phyloP scores from a whole-genome alignment of 169 alveolate species.

The Toxoplasma gondii region DNA sequence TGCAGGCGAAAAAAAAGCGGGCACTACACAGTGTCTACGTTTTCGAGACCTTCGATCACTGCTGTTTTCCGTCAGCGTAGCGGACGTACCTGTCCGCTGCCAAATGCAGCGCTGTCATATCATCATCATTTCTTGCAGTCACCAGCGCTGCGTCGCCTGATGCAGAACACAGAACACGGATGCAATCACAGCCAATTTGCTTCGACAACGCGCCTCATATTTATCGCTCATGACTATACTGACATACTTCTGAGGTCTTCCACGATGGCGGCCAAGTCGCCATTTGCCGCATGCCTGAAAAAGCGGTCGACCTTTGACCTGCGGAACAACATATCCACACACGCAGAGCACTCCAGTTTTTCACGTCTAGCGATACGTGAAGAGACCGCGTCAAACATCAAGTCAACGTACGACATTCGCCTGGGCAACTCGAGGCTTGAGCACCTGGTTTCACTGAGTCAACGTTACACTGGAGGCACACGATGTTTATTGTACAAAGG shows the following conservation, averaged over 20 bases:
- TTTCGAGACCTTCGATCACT: neutral
- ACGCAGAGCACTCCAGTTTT: neutral
- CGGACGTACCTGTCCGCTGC: slow-evolving; percentile 60
- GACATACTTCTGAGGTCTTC: neutral
- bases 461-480: too few species aligned
- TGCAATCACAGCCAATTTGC: neutral
- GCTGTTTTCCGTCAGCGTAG: neutral
- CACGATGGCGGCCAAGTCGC: neutral
- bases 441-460: too few species aligned
- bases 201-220: neutral
- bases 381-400: neutral
- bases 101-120: slow-evolving; percentile 62
- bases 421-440: too few species aligned
- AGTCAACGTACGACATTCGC: too few species aligned
- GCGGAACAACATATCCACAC: neutral
- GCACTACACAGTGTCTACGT: neutral
- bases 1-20: neutral
- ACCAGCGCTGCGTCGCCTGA: slow-evolving; percentile 45
- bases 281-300: slow-evolving; percentile 24
- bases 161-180: neutral
- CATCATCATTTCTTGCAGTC: slow-evolving; percentile 44
- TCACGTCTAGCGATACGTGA: neutral
- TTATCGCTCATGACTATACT: neutral
- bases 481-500: neutral
- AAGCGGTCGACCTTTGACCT: slow-evolving; percentile 1